Evolutionary conservation across 1,139 yeast genomes (phyloP).

Genomic region (Blastobotrys indianensis): DNA sequence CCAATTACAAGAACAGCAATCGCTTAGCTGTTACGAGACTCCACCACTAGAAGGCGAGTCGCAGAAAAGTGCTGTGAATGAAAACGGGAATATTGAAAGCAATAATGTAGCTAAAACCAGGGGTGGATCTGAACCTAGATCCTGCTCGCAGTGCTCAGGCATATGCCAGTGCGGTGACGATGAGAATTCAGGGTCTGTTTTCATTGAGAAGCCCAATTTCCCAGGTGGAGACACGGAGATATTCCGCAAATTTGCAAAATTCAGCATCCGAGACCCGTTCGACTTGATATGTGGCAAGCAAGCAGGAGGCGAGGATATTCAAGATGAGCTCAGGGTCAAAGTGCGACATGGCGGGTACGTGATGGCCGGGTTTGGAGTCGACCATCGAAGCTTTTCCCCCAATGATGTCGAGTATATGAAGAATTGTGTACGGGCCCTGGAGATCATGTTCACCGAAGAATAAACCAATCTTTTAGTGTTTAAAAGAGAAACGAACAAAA

Average conservation of each 20-base stretch:
- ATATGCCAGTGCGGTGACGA: no score
- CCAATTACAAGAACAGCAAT: no score
- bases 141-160: no score
- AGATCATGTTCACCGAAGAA: slow-evolving; percentile 7
- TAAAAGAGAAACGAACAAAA: not conserved
- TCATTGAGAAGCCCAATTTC: no score
- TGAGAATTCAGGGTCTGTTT: no score
- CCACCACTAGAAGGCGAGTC: no score
- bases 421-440: slow-evolving; percentile 29
- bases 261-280: no score
- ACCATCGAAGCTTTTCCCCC: slow-evolving; percentile 34
- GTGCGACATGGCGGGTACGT: slow-evolving; percentile 54
- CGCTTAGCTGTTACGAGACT: no score
- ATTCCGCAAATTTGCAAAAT: slow-evolving; percentile 6
- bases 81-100: no score
- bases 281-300: not conserved
- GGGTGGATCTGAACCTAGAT: no score
- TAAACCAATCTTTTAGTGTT: not conserved
- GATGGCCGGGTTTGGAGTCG: slow-evolving; percentile 45
- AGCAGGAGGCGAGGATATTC: not conserved
- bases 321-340: slow-evolving; percentile 33
- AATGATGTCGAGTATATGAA: slow-evolving; percentile 45
- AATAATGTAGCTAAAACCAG: no score
- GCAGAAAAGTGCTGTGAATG: no score
- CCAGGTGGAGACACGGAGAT: not conserved